Conservation (phyloP, 2,329 filamentous ascomycete genomes). For the Pseudopyrenochaeta lycopersici region DNA sequence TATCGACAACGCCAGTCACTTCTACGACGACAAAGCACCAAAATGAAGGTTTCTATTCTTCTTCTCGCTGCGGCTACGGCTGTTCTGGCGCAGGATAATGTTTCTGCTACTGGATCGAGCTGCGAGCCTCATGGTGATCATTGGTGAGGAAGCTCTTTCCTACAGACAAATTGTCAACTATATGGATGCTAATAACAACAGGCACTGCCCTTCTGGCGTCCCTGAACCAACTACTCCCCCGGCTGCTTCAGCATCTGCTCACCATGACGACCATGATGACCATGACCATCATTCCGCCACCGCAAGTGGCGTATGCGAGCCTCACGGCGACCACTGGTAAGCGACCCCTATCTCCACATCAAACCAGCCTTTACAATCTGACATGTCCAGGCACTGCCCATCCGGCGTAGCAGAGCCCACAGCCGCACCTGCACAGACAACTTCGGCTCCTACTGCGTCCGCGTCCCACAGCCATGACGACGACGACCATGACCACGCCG, state of each 20-base stretch:
- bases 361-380: background rate
- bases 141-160: slow-evolving; percentile 4
- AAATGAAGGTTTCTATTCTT: slow-evolving; percentile 30
- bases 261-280: slow-evolving; percentile 6
- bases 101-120: slow-evolving; percentile 14
- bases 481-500: slow-evolving; percentile 32
- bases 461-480: slow-evolving; percentile 24
- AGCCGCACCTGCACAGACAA: slow-evolving; percentile 13
- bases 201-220: slow-evolving; percentile 22
- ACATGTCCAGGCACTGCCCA: slow-evolving; percentile 25
- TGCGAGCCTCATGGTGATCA: slow-evolving; percentile 22
- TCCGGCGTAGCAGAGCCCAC: slow-evolving; percentile 26
- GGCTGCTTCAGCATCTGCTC: slow-evolving; percentile 13
- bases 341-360: background rate
- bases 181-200: background rate
- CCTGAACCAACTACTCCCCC: slow-evolving; percentile 19
- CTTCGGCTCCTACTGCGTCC: slow-evolving; percentile 11
- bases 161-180: background rate
- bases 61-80: slow-evolving; percentile 20
- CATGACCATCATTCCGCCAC: slow-evolving; percentile 13
- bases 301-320: slow-evolving; percentile 14
- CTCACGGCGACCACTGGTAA: slow-evolving; percentile 23
- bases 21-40: slow-evolving; percentile 5
- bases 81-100: slow-evolving; percentile 26
- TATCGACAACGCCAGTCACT: slow-evolving; percentile 3